A percentile compares a stretch with the other conserved stretches of the same genome.
These are phyloP conservation scores for Gracilariopsis chorda DNA, from an alignment of 23 red algal genomes.

Conservation along the genomic window DNA sequence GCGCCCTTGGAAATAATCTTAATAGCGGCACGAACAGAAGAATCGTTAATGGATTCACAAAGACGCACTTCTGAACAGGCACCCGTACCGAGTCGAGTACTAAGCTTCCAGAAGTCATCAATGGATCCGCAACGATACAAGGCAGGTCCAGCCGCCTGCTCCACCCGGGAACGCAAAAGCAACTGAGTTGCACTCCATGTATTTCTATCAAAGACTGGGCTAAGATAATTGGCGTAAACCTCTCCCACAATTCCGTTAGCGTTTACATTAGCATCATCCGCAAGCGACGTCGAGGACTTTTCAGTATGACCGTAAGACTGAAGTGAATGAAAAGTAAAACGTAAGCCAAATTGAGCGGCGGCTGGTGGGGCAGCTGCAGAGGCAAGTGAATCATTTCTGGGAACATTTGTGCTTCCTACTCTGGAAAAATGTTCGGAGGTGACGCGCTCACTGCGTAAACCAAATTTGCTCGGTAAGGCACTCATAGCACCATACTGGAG, in stretches of 20 bases:
- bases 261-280: neutral
- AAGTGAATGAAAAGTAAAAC: conserved; percentile 64
- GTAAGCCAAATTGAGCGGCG: neutral
- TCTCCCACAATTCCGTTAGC: conserved; percentile 21
- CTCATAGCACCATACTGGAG: neutral
- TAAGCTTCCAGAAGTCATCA: conserved; percentile 23
- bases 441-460: conserved; percentile 34
- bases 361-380: neutral
- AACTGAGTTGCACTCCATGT: neutral
- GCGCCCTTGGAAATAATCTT: conserved; percentile 68
- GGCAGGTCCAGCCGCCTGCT: conserved; percentile 28
- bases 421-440: conserved; percentile 5
- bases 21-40: conserved; percentile 24
- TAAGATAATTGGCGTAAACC: neutral
- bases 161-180: neutral
- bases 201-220: neutral
- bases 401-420: neutral
- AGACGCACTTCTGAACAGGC: conserved; percentile 70
- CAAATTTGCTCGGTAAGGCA: conserved; percentile 2
- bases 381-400: too few species aligned
- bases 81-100: conserved; percentile 35
- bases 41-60: neutral
- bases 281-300: conserved; percentile 19
- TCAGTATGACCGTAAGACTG: conserved; percentile 65
- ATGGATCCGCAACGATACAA: conserved; percentile 32